Evolutionary conservation across 257 asterid species (phyloP).

Genomic region (Parsonsia alboflavescens): DNA sequence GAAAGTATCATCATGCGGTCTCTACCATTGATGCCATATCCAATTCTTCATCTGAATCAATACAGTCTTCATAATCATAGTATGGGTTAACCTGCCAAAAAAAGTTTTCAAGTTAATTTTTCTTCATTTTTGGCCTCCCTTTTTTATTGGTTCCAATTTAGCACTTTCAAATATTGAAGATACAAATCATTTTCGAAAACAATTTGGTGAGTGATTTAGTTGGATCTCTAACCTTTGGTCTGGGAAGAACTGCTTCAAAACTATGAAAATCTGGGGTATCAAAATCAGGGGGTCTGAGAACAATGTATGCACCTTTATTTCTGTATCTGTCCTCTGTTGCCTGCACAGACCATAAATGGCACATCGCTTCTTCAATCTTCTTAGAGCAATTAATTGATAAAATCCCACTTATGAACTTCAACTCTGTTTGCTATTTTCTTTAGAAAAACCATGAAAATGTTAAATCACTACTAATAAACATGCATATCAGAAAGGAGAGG

Average conservation of each 20-base stretch:
- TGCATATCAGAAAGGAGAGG: background rate
- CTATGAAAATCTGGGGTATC: constrained; percentile 64
- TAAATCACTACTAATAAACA: background rate
- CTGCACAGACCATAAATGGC: constrained; percentile 34
- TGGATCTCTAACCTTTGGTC: constrained; percentile 63
- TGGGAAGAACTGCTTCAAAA: constrained; percentile 88
- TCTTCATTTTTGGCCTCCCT: background rate
- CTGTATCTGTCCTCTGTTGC: constrained; percentile 79
- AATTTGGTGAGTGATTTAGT: background rate
- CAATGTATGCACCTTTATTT: constrained; percentile 88
- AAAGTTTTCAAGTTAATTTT: constrained; percentile 3
- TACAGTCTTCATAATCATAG: constrained; percentile 70
- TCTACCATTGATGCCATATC: constrained; percentile 73
- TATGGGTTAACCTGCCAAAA: constrained; percentile 70
- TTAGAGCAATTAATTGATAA: background rate
- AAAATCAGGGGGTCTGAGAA: constrained; percentile 75
- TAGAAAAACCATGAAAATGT: background rate
- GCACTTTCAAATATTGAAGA: background rate
- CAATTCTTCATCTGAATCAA: constrained; percentile 92
- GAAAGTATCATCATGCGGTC: background rate
- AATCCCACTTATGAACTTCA: background rate
- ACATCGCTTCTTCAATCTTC: constrained; percentile 14
- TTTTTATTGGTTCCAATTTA: background rate
- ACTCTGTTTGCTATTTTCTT: background rate
- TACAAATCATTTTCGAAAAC: background rate